Conservation (phyloP, 1,284 basidiomycete genomes). For the Singerocomus inundabilis region DNA sequence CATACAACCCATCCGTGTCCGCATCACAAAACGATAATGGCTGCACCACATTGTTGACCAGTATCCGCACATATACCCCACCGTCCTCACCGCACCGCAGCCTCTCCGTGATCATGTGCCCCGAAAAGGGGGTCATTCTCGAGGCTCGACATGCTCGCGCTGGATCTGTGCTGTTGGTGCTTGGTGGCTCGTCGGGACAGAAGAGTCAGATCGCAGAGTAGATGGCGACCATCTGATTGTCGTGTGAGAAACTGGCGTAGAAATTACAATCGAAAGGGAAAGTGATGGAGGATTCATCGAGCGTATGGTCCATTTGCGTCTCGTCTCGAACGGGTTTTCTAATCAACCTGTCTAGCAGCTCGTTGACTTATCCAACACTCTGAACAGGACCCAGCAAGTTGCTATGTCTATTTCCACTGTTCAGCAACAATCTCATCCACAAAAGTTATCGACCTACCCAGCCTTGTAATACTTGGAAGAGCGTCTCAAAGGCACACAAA, state of each 20-base stretch:
- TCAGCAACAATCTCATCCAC: not conserved
- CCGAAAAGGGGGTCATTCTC: too few species aligned
- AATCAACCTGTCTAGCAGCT: slow-evolving; percentile 78
- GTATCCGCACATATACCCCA: too few species aligned
- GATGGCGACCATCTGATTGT: slow-evolving; percentile 77
- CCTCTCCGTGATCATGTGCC: too few species aligned
- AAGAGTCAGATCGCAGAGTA: slow-evolving; percentile 73
- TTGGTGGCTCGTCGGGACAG: not conserved
- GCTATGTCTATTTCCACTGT: slow-evolving; percentile 54
- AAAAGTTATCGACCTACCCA: too few species aligned
- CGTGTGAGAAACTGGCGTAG: slow-evolving; percentile 79
- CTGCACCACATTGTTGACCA: too few species aligned
- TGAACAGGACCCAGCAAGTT: slow-evolving; percentile 60
- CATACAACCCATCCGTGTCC: too few species aligned
- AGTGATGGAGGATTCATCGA: slow-evolving; percentile 59
- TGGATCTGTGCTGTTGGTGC: too few species aligned
- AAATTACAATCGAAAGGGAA: slow-evolving; percentile 69
- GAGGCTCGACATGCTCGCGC: too few species aligned
- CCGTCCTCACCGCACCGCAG: too few species aligned
- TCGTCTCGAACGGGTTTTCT: slow-evolving; percentile 56
- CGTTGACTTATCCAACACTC: slow-evolving; percentile 82
- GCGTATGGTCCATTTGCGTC: slow-evolving; percentile 77
- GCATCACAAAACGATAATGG: too few species aligned
- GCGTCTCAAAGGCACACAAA: slow-evolving; percentile 77
- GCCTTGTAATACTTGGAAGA: slow-evolving; percentile 33